Percentiles rank a stretch among this genome's conserved stretches.
These are phyloP conservation scores for Entrophospora sp. DNA, from an alignment of 192 early-diverging fungal species.

Conservation along the genomic window DNA sequence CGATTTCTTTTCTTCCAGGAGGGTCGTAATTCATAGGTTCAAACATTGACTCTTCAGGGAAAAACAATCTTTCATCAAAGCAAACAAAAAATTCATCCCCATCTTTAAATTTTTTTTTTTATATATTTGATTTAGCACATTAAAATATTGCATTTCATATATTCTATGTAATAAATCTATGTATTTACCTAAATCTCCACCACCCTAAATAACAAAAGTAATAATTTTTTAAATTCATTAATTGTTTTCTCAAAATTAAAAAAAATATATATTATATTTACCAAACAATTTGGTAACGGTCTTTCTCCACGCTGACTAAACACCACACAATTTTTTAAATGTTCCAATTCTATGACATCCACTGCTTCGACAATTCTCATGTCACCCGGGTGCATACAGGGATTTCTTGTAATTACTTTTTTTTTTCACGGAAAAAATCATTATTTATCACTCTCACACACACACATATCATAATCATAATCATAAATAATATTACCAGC, in stretches of 20 bases:
- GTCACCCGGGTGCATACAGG: slow-evolving; percentile 60
- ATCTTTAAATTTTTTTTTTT: too few species aligned
- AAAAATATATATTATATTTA: slow-evolving; percentile 62
- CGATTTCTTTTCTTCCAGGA: slow-evolving; percentile 18
- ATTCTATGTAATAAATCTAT: background rate
- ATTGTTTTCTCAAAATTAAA: background rate
- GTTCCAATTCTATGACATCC: slow-evolving; percentile 31
- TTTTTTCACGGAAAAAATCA: too few species aligned
- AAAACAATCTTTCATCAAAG: slow-evolving; percentile 45
- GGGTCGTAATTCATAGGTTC: slow-evolving; percentile 44
- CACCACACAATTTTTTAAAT: slow-evolving; percentile 60
- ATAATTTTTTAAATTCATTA: background rate
- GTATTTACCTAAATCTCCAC: slow-evolving; percentile 5
- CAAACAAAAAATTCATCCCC: slow-evolving; percentile 23
- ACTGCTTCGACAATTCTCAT: slow-evolving; percentile 44
- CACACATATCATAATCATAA: slow-evolving; percentile 8
- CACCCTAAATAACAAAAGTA: background rate
- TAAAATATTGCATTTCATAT: background rate
- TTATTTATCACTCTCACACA: slow-evolving; percentile 30
- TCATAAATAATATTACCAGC: slow-evolving; percentile 1
- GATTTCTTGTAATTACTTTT: slow-evolving; percentile 44
- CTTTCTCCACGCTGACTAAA: slow-evolving; percentile 59
- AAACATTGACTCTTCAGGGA: slow-evolving; percentile 19
- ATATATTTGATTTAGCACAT: background rate
- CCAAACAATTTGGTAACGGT: slow-evolving; percentile 60